Evolutionary conservation across 108 stramenopile species (phyloP), one percentile per base, ranked within the genome.

Genomic region (Cyclotella baltica): DNA sequence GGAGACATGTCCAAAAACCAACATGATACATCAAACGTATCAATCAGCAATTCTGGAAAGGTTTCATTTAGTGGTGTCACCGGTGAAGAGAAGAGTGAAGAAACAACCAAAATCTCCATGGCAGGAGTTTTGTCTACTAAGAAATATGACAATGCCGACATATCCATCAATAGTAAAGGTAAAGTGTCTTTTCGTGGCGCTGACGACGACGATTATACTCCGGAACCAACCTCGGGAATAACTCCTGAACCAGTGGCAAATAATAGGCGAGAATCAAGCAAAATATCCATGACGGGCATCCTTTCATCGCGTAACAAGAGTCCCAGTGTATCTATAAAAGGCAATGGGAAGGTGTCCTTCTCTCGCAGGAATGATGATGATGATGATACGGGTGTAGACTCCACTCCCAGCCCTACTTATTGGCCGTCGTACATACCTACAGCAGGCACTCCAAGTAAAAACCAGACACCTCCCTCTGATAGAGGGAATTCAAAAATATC

Each of bases 121-220:
- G 40, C 40, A 43, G 40, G 40, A 43, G 40, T 13, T 43, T 13
- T 43, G 13, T 43, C 40, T 43, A 13, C 8, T 13, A 43, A 8
- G 13, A 43, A 43, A 43, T 43, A 43, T 13, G 40, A 43, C 13
- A 13, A 43, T 5, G 1, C 34, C 18, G 10, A 34, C 19, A n/a
- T 62, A 62, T 36, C 33, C 33, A 62, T 62, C 61, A 37, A 33
- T 34, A 19, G 19, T 20, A 62, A 2, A 36, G 61, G 61, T 16
- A 62, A 62, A 34, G 61, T 62, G 34, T 62, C 61, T 20, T 33
- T 62, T 27, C 22, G 56, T 57, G 56, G 56, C 61, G 10, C 15
- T n/a, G 53, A 55, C 19, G 19, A 56, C 55, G 25, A 56, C 2
- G 2, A 56, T 27, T n/a, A 56, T 27, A 25, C 55, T 56, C 22